Evolutionary conservation across 371 early-diverging fungal species (phyloP), one percentile per base, ranked within the genome.

Genomic region (Mortierella sp.): DNA sequence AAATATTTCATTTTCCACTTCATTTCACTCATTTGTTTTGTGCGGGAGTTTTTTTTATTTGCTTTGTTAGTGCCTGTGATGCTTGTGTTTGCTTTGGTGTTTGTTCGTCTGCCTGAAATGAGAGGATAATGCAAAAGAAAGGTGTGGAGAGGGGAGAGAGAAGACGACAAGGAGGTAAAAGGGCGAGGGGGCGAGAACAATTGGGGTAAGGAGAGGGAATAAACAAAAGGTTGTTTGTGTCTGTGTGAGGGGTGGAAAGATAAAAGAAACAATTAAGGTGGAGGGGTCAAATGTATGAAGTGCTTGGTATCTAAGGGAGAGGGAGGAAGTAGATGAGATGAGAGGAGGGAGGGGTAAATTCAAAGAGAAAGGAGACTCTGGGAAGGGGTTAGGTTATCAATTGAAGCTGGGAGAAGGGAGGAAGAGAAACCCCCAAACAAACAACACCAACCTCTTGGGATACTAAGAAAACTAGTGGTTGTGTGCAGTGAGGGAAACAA

Each of bases 221-320:
- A 59, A 59, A 59, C 59, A 59, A 59, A 59, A 31, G 10, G 31
- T 57, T 59, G 59, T 59, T 31, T 59, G 59, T 31, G 31, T 59
- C 31, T 59, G 59, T 28, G 31, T 46, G 64, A 64, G 31, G 37
- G 37, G 21, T 4, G 16, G 4, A 13, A 28, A 1, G 28, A 28
- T 11, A 5, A 31, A 5, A 34, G 14, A 31, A 6, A 9, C 9
- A 64, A 64, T 64, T 64, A 64, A 34, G 64, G 43, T 57, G 28
- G n/a, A 9, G 13, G 19, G 14, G 21, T 8, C 5, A 61, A 16
- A 24, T 37, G 37, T 64, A 64, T 19, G 37, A 34, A 64, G 3
- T 64, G 19, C 19, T 31, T 64, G 64, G 64, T 64, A 64, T 37
- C 64, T 6, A 16, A 37, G 28, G 6, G 59, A 28, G n/a, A 2